phyloP scores from a whole-genome alignment of 495 filamentous ascomycete genomes.

The Cryomyces minteri region DNA sequence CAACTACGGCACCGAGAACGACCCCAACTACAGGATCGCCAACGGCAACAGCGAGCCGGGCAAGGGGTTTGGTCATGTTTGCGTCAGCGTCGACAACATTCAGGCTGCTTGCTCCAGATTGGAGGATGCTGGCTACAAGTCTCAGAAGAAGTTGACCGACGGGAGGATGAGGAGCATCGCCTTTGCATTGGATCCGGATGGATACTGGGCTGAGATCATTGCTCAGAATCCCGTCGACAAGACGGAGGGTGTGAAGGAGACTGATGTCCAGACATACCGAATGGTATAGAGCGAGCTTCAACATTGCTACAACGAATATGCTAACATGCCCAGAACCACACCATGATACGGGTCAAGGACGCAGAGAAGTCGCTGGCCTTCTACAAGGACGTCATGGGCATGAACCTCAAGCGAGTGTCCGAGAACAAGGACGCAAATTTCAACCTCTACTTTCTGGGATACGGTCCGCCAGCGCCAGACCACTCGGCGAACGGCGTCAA shows the following conservation, averaged over 20 bases:
- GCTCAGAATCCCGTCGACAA: slow-evolving; percentile 22
- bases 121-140: slow-evolving; percentile 74
- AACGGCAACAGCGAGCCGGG: slow-evolving; percentile 83
- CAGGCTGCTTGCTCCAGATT: slow-evolving; percentile 75
- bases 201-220: slow-evolving; percentile 48
- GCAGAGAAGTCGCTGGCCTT: slow-evolving; percentile 67
- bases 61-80: slow-evolving; percentile 80
- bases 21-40: slow-evolving; percentile 61
- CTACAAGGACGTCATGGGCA: slow-evolving; percentile 80
- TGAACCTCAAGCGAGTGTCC: slow-evolving; percentile 54
- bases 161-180: slow-evolving; percentile 80
- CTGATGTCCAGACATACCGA: slow-evolving; percentile 33
- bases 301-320: neutral
- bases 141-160: slow-evolving; percentile 86
- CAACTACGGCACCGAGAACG: slow-evolving; percentile 87
- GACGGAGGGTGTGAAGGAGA: slow-evolving; percentile 34
- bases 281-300: slow-evolving; percentile 17
- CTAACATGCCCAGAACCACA: slow-evolving; percentile 41
- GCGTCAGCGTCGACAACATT: slow-evolving; percentile 77
- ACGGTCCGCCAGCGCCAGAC: slow-evolving; percentile 36
- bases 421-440: slow-evolving; percentile 57
- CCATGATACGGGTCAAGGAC: slow-evolving; percentile 93
- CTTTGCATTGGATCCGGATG: slow-evolving; percentile 84
- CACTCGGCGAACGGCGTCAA: slow-evolving; percentile 29
- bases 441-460: slow-evolving; percentile 87